Evolutionary conservation across 2,329 filamentous ascomycete genomes (phyloP).

Genomic region (Aureobasidium melanogenum): DNA sequence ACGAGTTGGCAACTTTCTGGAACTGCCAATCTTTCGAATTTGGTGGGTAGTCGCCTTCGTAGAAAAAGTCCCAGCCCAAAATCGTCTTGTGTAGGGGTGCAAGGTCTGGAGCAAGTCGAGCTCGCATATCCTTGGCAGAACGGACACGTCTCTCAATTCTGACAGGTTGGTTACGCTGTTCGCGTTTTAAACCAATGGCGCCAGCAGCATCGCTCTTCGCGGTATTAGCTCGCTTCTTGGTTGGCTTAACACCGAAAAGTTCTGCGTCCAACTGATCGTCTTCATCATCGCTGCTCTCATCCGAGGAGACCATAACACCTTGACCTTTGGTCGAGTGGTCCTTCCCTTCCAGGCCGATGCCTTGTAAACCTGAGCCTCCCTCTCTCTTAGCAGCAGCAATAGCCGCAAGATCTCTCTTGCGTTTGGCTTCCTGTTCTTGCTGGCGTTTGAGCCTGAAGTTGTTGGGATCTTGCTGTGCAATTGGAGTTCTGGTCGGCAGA

Average conservation of each 20-base stretch:
- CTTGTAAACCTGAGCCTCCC: slow-evolving; percentile 69
- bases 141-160: slow-evolving; percentile 75
- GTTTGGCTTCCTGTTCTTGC: slow-evolving; percentile 65
- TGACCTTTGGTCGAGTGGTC: slow-evolving; percentile 66
- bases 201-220: slow-evolving; percentile 22
- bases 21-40: slow-evolving; percentile 61
- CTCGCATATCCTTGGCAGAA: slow-evolving; percentile 87
- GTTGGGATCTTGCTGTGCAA: slow-evolving; percentile 33
- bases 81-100: slow-evolving; percentile 76
- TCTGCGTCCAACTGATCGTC: slow-evolving; percentile 53
- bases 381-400: slow-evolving; percentile 61
- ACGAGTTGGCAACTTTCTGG: slow-evolving; percentile 66
- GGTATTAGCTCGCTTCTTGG: slow-evolving; percentile 32
- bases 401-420: slow-evolving; percentile 60
- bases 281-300: slow-evolving; percentile 46
- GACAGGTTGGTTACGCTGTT: slow-evolving; percentile 60
- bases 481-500: slow-evolving; percentile 22
- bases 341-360: slow-evolving; percentile 65
- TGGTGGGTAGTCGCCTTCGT: slow-evolving; percentile 77
- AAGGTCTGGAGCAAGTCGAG: slow-evolving; percentile 82
- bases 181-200: slow-evolving; percentile 24
- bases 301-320: slow-evolving; percentile 83
- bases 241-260: slow-evolving; percentile 49
- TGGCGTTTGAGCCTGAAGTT: slow-evolving; percentile 67
- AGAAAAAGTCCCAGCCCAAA: slow-evolving; percentile 91